These are phyloP conservation scores for Kwoniella shandongensis DNA, from an alignment of 768 basidiomycete species.

Conservation along the genomic window DNA sequence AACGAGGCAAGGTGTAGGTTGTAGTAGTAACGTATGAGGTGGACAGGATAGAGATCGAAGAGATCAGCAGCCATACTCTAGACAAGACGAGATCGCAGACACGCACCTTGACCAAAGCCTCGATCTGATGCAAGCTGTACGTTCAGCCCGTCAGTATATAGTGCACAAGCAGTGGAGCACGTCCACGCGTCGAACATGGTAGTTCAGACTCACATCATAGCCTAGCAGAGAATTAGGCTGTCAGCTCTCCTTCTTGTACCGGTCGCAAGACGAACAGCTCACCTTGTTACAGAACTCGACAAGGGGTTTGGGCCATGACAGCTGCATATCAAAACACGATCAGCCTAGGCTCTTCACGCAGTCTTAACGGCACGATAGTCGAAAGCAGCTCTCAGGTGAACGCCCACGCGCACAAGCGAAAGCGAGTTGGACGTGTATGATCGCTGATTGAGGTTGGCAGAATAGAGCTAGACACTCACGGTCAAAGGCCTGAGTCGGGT, in stretches of 20 bases:
- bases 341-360: background rate
- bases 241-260: conserved; percentile 16
- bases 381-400: too few species aligned
- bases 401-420: too few species aligned
- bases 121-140: conserved; percentile 58
- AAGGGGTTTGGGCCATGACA: conserved; percentile 57
- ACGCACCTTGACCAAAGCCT: conserved; percentile 56
- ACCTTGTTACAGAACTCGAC: conserved; percentile 57
- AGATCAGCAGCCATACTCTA: too few species aligned
- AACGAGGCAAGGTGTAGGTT: too few species aligned
- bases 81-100: background rate
- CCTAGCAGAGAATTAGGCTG: conserved; percentile 31
- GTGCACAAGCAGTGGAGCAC: too few species aligned
- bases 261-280: conserved; percentile 2
- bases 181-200: too few species aligned
- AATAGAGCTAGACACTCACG: too few species aligned
- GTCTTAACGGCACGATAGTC: too few species aligned
- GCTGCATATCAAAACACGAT: conserved; percentile 7
- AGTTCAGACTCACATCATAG: conserved; percentile 56
- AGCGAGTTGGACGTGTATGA: too few species aligned
- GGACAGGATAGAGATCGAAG: background rate
- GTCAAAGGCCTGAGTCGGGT: conserved; percentile 58
- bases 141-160: background rate
- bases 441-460: too few species aligned
- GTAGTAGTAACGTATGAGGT: background rate